Conservation (phyloP, 257 asterid genomes). For the Capsicum chinense region DNA sequence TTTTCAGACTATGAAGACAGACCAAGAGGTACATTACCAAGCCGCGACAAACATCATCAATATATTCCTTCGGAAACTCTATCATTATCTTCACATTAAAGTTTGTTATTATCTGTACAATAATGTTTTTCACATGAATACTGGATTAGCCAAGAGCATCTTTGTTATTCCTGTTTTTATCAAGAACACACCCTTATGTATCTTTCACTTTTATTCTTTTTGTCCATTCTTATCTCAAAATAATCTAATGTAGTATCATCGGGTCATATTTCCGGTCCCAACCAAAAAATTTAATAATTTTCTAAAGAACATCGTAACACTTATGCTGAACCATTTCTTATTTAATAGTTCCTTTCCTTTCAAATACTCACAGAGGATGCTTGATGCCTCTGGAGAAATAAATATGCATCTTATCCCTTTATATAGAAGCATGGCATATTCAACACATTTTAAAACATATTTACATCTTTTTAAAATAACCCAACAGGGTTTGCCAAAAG, state of each 20-base stretch:
- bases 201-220: too few species aligned
- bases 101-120: background rate
- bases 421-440: too few species aligned
- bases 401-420: too few species aligned
- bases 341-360: background rate
- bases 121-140: background rate
- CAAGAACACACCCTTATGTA: background rate
- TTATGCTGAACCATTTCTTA: background rate
- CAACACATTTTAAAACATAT: background rate
- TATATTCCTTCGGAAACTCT: background rate
- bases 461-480: background rate
- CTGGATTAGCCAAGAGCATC: background rate
- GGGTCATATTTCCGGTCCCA: background rate
- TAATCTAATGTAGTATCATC: background rate
- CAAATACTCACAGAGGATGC: too few species aligned
- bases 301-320: background rate
- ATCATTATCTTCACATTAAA: background rate
- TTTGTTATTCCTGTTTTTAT: background rate
- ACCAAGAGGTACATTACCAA: background rate
- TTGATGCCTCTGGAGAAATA: background rate
- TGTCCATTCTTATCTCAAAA: too few species aligned
- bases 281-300: background rate
- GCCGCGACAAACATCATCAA: background rate
- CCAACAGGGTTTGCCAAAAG: background rate
- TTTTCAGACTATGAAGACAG: slow-evolving; percentile 43